phyloP scores from a whole-genome alignment of 345 rosid genomes.

The Brassica napus region DNA sequence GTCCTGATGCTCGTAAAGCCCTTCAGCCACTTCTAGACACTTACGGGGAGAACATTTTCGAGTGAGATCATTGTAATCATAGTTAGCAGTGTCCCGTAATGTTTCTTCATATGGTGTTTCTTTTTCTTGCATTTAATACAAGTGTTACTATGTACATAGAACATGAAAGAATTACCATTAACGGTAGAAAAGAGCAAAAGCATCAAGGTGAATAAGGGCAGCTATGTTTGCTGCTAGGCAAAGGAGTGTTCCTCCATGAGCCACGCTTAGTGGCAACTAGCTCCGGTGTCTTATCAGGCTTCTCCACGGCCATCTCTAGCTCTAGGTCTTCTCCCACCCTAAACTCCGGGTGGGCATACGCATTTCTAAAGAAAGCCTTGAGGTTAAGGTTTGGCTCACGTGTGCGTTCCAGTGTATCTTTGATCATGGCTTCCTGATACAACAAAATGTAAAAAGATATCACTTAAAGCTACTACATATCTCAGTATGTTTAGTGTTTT shows the following conservation, averaged over 20 bases:
- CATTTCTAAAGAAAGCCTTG: conserved; percentile 65
- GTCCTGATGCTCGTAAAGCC: not conserved
- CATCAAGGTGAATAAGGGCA: conserved; percentile 32
- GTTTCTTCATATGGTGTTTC: not conserved
- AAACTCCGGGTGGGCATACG: conserved; percentile 78
- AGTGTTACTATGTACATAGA: conserved; percentile 20
- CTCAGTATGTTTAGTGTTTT: not conserved
- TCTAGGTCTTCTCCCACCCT: conserved; percentile 55
- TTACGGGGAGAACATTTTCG: not conserved
- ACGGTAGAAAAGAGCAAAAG: not conserved
- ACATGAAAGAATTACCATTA: conserved; percentile 27
- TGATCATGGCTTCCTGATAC: conserved; percentile 87
- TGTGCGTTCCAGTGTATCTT: conserved; percentile 81
- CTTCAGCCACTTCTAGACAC: conserved; percentile 23
- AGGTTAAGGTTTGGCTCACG: conserved; percentile 78
- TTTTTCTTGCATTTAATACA: conserved; percentile 6
- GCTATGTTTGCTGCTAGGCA: conserved; percentile 40
- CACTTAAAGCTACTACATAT: not conserved
- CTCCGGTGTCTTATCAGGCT: conserved; percentile 42
- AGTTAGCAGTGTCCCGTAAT: not conserved
- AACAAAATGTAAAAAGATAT: not conserved
- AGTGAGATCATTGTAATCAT: conserved; percentile 1
- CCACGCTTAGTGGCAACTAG: conserved; percentile 71
- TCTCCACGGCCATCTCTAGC: conserved; percentile 39
- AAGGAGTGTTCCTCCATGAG: conserved; percentile 44